Percentiles rank a stretch among this genome's conserved stretches.
These are phyloP conservation scores for Pseudonitzschia delicatissima DNA, from an alignment of 108 stramenopile genomes.

Conservation along the genomic window DNA sequence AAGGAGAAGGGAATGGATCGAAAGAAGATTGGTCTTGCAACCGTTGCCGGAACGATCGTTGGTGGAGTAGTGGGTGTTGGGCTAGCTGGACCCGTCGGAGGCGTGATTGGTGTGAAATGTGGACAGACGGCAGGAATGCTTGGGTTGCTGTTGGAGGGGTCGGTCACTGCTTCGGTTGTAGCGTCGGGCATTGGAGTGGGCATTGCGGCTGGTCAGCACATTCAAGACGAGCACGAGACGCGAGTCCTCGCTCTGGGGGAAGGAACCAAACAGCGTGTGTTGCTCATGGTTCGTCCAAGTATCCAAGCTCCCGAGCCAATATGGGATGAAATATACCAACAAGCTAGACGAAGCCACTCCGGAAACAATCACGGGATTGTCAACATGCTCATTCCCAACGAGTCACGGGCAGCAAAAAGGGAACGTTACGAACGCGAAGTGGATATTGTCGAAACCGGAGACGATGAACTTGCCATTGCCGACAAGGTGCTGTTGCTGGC, in stretches of 20 bases:
- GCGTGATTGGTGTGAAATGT: conserved; percentile 27
- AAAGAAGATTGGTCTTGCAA: conserved; percentile 35
- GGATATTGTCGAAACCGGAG: conserved; percentile 72
- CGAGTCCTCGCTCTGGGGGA: conserved; percentile 54
- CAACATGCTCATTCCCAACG: conserved; percentile 18
- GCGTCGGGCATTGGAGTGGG: conserved; percentile 68
- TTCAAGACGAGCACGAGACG: conserved; percentile 48
- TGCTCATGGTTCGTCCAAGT: conserved; percentile 66
- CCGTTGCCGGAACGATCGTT: conserved; percentile 54
- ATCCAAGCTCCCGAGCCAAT: conserved; percentile 53
- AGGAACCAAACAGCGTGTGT: conserved; percentile 42
- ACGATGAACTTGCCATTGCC: conserved; percentile 62
- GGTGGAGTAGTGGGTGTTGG: conserved; percentile 62
- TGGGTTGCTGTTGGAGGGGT: conserved; percentile 60
- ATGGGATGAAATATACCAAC: conserved; percentile 58
- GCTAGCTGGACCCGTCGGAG: conserved; percentile 55
- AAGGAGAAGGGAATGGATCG: conserved; percentile 2
- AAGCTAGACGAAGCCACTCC: conserved; percentile 33
- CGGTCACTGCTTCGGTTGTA: conserved; percentile 57
- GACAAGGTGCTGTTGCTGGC: conserved; percentile 82
- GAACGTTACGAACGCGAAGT: conserved; percentile 62
- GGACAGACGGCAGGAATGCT: conserved; percentile 39
- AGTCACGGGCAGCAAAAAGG: conserved; percentile 33
- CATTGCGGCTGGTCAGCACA: conserved; percentile 42
- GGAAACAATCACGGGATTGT: conserved; percentile 2